phyloP scores from a whole-genome alignment of 345 rosid species.

The Punica granatum region DNA sequence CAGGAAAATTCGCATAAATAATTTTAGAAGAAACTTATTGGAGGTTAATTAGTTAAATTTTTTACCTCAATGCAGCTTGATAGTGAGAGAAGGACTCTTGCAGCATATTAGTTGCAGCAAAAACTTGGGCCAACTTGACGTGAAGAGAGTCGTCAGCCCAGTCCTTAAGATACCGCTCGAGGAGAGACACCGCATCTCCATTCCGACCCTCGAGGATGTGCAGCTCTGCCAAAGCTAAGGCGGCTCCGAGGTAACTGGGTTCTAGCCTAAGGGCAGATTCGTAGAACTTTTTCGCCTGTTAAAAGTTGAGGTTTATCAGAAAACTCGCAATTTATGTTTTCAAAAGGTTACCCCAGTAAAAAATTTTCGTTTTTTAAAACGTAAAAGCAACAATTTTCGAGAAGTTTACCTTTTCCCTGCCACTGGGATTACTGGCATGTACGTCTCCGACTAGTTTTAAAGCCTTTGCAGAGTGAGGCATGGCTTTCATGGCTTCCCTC shows the following conservation, averaged over 20 bases:
- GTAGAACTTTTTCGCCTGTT: conserved; percentile 89
- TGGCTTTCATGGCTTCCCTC: conserved; percentile 98
- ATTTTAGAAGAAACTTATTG: conserved; percentile 1
- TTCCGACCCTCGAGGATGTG: conserved; percentile 85
- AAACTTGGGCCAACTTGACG: conserved; percentile 93
- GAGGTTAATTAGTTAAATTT: neutral
- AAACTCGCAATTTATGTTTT: conserved; percentile 10
- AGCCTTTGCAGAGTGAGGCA: conserved; percentile 99
- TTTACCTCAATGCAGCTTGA: conserved; percentile 83
- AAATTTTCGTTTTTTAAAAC: neutral
- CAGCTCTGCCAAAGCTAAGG: conserved; percentile 91
- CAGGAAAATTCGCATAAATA: neutral
- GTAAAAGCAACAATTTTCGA: neutral
- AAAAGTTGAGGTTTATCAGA: conserved; percentile 9
- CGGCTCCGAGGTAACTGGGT: conserved; percentile 95
- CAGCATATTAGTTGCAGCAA: conserved; percentile 77
- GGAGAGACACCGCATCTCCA: conserved; percentile 88
- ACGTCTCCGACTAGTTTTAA: conserved; percentile 96
- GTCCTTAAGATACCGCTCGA: conserved; percentile 90
- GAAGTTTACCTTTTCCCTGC: conserved; percentile 87
- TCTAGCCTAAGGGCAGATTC: conserved; percentile 94
- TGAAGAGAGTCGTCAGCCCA: conserved; percentile 99
- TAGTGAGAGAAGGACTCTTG: conserved; percentile 83
- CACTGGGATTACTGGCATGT: conserved; percentile 76
- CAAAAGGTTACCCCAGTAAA: neutral